Percentiles rank a stretch among this genome's conserved stretches.
These are phyloP conservation scores for Pyronema omphalodes DNA, from an alignment of 495 filamentous ascomycete genomes.

Conservation along the genomic window DNA sequence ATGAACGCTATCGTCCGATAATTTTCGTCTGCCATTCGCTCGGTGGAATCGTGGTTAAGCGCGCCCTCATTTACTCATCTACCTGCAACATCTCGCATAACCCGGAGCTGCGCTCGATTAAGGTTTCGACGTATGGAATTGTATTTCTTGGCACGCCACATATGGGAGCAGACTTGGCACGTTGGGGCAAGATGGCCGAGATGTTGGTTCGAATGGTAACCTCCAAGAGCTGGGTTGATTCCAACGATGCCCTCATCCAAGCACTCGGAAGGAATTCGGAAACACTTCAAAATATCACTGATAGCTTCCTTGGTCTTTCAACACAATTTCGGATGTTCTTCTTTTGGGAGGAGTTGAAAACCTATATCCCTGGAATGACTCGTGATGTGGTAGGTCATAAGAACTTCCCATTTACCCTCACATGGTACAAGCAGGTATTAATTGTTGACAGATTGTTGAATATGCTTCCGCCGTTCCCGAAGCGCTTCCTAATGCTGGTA, in stretches of 20 bases:
- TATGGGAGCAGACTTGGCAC: slow-evolving; percentile 55
- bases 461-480: slow-evolving; percentile 57
- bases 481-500: slow-evolving; percentile 46
- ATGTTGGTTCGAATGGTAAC: slow-evolving; percentile 52
- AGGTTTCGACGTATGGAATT: slow-evolving; percentile 66
- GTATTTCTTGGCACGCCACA: slow-evolving; percentile 83
- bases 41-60: slow-evolving; percentile 65
- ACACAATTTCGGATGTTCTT: slow-evolving; percentile 53
- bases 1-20: slow-evolving; percentile 35
- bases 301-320: slow-evolving; percentile 54
- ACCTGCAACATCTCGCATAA: slow-evolving; percentile 46
- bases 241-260: slow-evolving; percentile 48
- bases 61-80: slow-evolving; percentile 46
- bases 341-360: slow-evolving; percentile 30
- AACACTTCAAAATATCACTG: slow-evolving; percentile 63
- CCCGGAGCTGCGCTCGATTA: slow-evolving; percentile 58
- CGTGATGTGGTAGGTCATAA: slow-evolving; percentile 17
- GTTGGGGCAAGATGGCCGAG: slow-evolving; percentile 58
- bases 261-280: slow-evolving; percentile 63
- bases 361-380: slow-evolving; percentile 16
- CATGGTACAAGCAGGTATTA: too few relatives aligned
- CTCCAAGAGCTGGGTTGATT: slow-evolving; percentile 51
- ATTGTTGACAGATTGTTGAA: slow-evolving; percentile 36
- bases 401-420: neutral
- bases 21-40: slow-evolving; percentile 75